Evolutionary conservation across 2,329 filamentous ascomycete species (phyloP).

Genomic region (Tolypocladium capitatum): DNA sequence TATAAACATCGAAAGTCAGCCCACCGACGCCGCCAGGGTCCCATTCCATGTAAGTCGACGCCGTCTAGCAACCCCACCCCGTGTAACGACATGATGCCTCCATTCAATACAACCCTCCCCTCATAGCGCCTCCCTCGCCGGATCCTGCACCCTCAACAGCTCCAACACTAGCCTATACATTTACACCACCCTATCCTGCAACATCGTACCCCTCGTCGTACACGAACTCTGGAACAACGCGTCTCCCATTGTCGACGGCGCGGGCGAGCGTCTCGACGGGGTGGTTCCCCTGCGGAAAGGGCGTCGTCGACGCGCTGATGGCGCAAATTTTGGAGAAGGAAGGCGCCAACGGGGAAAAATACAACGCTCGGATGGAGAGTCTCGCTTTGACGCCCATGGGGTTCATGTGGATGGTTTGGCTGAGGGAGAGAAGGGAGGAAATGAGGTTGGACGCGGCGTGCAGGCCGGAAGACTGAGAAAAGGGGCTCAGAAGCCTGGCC

Average conservation of each 20-base stretch:
- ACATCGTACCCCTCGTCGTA: slow-evolving; percentile 29
- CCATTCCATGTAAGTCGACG: no score
- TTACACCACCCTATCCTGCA: slow-evolving; percentile 46
- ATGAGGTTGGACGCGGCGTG: slow-evolving; percentile 13
- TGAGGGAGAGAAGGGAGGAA: slow-evolving; percentile 16
- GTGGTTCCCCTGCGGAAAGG: slow-evolving; percentile 10
- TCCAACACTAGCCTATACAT: slow-evolving; percentile 49
- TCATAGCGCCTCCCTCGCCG: no score
- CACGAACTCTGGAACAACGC: slow-evolving; percentile 34
- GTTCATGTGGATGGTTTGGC: slow-evolving; percentile 16
- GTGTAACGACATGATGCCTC: no score
- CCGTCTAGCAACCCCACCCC: no score
- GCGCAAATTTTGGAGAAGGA: slow-evolving; percentile 15
- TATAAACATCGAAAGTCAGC: no score
- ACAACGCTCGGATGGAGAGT: slow-evolving; percentile 16
- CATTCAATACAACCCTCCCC: no score
- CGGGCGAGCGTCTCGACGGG: slow-evolving; percentile 21
- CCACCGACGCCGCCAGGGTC: no score
- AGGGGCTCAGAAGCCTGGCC: slow-evolving; percentile 6
- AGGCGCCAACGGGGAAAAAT: slow-evolving; percentile 16
- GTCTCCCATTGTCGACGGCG: slow-evolving; percentile 34
- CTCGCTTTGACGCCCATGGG: slow-evolving; percentile 17
- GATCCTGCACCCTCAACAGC: slow-evolving; percentile 29
- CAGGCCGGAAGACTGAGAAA: slow-evolving; percentile 11
- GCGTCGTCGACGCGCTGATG: slow-evolving; percentile 6